These are phyloP conservation scores for Aureobasidium lini DNA, from an alignment of 2,329 filamentous ascomycete genomes.

Conservation along the genomic window DNA sequence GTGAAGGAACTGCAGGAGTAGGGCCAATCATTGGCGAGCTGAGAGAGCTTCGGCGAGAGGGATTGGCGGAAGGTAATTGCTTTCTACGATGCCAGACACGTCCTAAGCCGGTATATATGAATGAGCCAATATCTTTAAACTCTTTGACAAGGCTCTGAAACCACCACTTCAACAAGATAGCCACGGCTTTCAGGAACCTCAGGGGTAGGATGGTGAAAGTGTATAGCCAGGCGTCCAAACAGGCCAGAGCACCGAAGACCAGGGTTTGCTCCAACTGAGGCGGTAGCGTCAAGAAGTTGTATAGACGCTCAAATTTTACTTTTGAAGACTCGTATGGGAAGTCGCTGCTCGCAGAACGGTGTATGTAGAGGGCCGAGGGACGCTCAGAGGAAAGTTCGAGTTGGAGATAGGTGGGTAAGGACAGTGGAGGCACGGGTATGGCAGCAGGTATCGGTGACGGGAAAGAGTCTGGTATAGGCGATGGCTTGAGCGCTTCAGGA, in stretches of 20 bases:
- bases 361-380: constrained; percentile 57
- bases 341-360: constrained; percentile 48
- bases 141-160: constrained; percentile 64
- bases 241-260: constrained; percentile 81
- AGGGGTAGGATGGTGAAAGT: constrained; percentile 92
- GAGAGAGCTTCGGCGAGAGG: constrained; percentile 17
- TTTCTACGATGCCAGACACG: constrained; percentile 59
- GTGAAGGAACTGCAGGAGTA: neutral
- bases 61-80: constrained; percentile 4
- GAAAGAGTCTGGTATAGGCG: constrained; percentile 31
- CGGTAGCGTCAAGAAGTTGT: constrained; percentile 81
- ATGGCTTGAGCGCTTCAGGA: constrained; percentile 22
- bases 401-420: constrained; percentile 58
- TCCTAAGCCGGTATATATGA: constrained; percentile 72
- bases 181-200: constrained; percentile 73
- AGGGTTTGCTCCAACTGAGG: constrained; percentile 76
- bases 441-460: constrained; percentile 47
- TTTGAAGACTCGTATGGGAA: constrained; percentile 86
- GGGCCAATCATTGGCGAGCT: neutral
- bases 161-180: constrained; percentile 74
- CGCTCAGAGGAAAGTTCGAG: constrained; percentile 54
- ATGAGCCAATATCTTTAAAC: constrained; percentile 60
- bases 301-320: constrained; percentile 82
- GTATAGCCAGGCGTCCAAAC: constrained; percentile 92
- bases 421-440: constrained; percentile 55